Base-by-base conservation (phyloP, 495 filamentous ascomycete genomes). In the Podospora pseudoanserina region DNA sequence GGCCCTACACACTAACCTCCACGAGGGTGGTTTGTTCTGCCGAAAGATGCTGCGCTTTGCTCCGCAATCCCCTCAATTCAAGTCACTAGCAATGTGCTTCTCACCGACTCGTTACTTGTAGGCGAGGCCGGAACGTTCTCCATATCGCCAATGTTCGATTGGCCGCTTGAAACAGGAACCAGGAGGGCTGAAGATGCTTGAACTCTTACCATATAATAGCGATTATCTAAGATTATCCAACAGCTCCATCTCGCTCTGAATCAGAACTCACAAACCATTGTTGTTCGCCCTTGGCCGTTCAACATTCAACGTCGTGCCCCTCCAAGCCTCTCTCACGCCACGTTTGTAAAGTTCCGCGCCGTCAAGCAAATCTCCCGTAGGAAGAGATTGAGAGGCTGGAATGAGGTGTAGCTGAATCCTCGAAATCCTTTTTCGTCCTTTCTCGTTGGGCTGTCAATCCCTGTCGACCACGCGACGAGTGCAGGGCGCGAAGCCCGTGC, bases 381-480 rank as follows among this genome's bases (percentile, higher is more conserved):
- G 39, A 49, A 49, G 2, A 13, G 39, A 11, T 1, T 49, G 39
- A 13, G 39, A 49, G 7, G 39, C 39, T 3, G 39, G 9, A 49
- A 49, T 49, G 13, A 49, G 23, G 32, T 62, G 34, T 49, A 60
- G n/a, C 23, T 20, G 59, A 61, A 44, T 53, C 57, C 20, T 54
- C 1, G 63, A 64, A 64, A 69, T 23, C 55, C 27, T 18, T 20
- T 20, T 27, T 15, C 18, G 39, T 34, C 64, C 63, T 30, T 34
- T 26, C 16, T 34, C 15, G 27, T 63, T 60, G 32, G 56, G 49
- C 19, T 27, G 27, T 39, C 68, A 65, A 75, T 74, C 73, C 75
- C 68, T 68, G 75, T 74, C 70, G 16, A 60, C 73, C 73, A 77
- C 75, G 75, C 72, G 75, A 65, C 66, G 58, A 70, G 57, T n/a